Base-by-base conservation (phyloP, 2,329 filamentous ascomycete species). In the Colletotrichum somersetense region DNA sequence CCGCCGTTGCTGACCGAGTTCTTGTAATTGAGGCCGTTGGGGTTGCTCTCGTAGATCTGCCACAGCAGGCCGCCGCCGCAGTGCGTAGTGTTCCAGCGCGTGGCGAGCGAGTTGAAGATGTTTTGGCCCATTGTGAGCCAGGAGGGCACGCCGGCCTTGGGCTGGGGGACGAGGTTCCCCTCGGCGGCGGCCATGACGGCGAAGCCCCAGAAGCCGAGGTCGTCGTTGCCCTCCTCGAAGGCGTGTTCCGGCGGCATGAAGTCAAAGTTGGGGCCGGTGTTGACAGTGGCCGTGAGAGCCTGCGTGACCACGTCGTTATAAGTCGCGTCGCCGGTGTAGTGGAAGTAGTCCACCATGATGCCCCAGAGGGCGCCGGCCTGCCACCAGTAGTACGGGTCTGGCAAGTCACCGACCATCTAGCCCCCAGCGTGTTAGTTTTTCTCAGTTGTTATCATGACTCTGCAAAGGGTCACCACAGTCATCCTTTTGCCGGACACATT, bases 1-100 rank as follows among this genome's bases (percentile, higher is more conserved):
- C 91, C 91, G 53, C 93, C 93, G 80, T 96, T 96, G 73, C 91
- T 91, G 76, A 95, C 89, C 20, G 91, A 88, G 83, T 96, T 96
- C 82, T 95, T 96, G 87, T 97, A 96, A 77, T 90, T 87, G 79
- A 95, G 91, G 18, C 94, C 94, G 73, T 90, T 90, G 58, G 84
- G 83, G 79, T 97, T 96, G 76, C 88, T 89, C 1, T 87, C 83
- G 79, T 91, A 95, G 75, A 97, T 94, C 83, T 97, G 94, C 93
- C 93, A 96, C 68, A 89, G 86, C 58, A 96, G 83, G 5, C 94
- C 94, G 72, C 94, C 94, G 35, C 85, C 86, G 77, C 94, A 97
- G 50, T 84, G 81, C 0, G 85, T 83, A 0, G 83, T 86, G 78
- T 95, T 91, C 94, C 94, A 96, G 57, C 94, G 89, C 30, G 81